Conservation (phyloP, 176 grass and related monocot genomes). For the Oryza coarctata region DNA sequence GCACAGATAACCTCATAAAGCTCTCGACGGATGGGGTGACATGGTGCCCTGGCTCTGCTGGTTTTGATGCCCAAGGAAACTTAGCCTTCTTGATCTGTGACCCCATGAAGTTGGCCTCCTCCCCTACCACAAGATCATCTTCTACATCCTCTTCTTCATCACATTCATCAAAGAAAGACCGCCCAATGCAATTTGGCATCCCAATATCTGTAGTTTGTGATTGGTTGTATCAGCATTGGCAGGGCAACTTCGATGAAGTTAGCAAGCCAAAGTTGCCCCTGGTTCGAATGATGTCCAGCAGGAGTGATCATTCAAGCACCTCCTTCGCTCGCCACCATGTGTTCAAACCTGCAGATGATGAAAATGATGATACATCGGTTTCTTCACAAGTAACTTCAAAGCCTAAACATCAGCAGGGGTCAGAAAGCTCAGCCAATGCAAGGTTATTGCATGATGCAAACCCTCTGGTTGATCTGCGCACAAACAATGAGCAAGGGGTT, state of each 20-base stretch:
- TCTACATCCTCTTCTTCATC: constrained; percentile 62
- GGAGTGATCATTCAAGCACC: constrained; percentile 62
- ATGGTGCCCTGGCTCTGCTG: constrained; percentile 79
- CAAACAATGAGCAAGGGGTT: constrained; percentile 61
- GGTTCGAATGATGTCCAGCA: constrained; percentile 60
- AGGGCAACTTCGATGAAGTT: constrained; percentile 86
- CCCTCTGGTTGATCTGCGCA: constrained; percentile 58
- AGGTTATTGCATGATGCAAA: constrained; percentile 60
- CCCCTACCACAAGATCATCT: constrained; percentile 57
- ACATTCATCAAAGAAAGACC: constrained; percentile 77
- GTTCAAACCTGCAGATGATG: constrained; percentile 56
- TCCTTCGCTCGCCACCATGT: constrained; percentile 60
- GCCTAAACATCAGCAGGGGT: constrained; percentile 55
- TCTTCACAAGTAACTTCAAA: constrained; percentile 42
- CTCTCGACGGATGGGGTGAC: constrained; percentile 53
- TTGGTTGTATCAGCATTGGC: constrained; percentile 96
- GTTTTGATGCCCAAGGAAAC: constrained; percentile 85
- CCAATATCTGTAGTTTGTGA: constrained; percentile 80
- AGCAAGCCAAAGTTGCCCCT: constrained; percentile 78
- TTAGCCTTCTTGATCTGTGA: constrained; percentile 95
- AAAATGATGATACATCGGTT: constrained; percentile 52
- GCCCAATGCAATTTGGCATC: constrained; percentile 70
- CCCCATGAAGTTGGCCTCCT: constrained; percentile 90
- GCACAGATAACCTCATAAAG: constrained; percentile 90
- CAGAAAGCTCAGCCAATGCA: constrained; percentile 63